These are phyloP conservation scores for Hypoxylon crocopeplum DNA, from an alignment of 495 filamentous ascomycete species.

Conservation along the genomic window DNA sequence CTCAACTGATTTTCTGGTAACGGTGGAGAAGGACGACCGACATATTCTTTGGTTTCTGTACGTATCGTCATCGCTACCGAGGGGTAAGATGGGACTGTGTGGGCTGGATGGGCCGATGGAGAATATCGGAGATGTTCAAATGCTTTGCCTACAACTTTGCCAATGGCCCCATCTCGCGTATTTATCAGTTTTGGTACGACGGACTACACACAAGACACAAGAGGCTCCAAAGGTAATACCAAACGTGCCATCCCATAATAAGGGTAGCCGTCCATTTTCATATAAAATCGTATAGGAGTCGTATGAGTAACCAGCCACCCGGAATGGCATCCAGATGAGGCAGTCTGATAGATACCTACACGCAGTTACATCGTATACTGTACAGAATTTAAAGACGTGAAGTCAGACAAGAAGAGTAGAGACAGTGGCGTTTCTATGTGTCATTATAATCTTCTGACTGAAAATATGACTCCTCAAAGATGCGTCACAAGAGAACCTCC, in stretches of 20 bases:
- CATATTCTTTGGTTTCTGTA: constrained; percentile 12
- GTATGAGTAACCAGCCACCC: constrained; percentile 7
- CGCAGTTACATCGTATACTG: background rate
- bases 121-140: constrained; percentile 24
- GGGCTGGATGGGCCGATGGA: constrained; percentile 21
- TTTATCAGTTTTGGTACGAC: constrained; percentile 23
- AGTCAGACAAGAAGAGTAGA: too few species aligned
- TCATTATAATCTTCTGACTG: constrained; percentile 2
- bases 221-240: background rate
- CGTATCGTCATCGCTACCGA: constrained; percentile 17
- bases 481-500: constrained; percentile 30
- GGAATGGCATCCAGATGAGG: constrained; percentile 23
- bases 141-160: background rate
- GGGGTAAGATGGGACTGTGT: constrained; percentile 23
- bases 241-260: constrained; percentile 7
- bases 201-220: constrained; percentile 9
- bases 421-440: constrained; percentile 18
- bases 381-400: too few species aligned
- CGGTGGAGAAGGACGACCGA: constrained; percentile 20
- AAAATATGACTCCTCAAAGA: constrained; percentile 24
- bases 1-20: constrained; percentile 1
- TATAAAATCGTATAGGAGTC: constrained; percentile 2
- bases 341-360: background rate
- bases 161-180: constrained; percentile 25
- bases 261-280: background rate